These are phyloP conservation scores for Fusarium udum DNA, from an alignment of 2,329 filamentous ascomycete genomes.

Conservation along the genomic window DNA sequence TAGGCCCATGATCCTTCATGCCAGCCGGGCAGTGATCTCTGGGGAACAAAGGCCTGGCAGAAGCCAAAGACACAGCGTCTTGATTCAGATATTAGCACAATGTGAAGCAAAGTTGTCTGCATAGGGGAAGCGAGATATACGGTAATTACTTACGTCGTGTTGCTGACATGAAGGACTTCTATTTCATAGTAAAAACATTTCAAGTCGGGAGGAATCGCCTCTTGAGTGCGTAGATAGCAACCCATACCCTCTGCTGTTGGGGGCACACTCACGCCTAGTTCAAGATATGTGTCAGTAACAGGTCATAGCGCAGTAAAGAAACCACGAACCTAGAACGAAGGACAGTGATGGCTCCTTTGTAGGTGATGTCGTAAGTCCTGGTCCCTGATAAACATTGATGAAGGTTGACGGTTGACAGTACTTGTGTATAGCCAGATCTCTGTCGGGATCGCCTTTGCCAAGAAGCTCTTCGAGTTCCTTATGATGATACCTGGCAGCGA, in stretches of 20 bases:
- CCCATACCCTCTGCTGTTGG: not conserved
- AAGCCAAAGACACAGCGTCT: not conserved
- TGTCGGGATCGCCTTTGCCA: not conserved
- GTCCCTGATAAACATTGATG: not conserved
- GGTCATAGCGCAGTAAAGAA: not conserved
- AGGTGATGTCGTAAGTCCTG: not conserved
- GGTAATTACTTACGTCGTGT: not conserved
- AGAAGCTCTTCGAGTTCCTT: not conserved
- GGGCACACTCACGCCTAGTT: not conserved
- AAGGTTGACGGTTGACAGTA: not conserved
- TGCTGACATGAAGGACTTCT: not conserved
- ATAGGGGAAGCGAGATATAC: not conserved
- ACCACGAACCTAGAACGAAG: not conserved
- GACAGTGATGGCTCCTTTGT: not conserved
- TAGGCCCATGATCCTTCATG: not conserved
- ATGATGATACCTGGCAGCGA: not conserved
- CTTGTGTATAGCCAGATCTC: not conserved
- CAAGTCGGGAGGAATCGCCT: not conserved
- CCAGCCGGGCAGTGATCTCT: not conserved
- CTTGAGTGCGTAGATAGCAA: not conserved
- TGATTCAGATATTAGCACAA: not conserved
- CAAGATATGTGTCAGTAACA: not conserved
- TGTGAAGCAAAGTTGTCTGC: not conserved
- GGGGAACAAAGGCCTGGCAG: not conserved
- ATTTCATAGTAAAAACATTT: not conserved